Evolutionary conservation across 2,329 filamentous ascomycete genomes (phyloP).

Genomic region (Chaetomium globosum): DNA sequence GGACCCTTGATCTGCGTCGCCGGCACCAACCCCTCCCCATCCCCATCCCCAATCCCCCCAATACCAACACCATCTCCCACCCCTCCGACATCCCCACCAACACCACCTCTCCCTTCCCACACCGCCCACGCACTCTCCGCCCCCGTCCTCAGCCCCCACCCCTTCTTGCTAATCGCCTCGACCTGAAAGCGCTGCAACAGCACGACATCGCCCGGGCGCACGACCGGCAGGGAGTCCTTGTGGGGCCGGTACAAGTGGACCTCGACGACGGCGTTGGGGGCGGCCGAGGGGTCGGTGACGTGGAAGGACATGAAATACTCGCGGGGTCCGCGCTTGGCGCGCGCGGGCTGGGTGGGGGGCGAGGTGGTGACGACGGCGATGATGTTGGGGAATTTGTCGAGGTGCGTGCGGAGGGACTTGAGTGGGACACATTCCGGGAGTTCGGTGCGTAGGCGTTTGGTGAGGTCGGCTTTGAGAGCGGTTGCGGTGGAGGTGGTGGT

Average conservation of each 20-base stretch:
- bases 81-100: conserved; percentile 57
- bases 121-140: conserved; percentile 64
- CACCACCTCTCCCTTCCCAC: conserved; percentile 38
- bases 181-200: conserved; percentile 61
- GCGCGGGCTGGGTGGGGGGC: conserved; percentile 53
- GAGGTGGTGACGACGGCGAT: conserved; percentile 58
- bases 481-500: conserved; percentile 25
- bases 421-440: conserved; percentile 58
- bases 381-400: conserved; percentile 54
- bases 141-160: conserved; percentile 59
- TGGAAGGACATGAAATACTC: conserved; percentile 63
- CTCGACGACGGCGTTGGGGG: conserved; percentile 54
- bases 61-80: conserved; percentile 44
- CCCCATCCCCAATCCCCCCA: no score
- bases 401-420: conserved; percentile 53
- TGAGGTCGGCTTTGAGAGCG: conserved; percentile 51
- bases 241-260: conserved; percentile 63
- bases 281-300: conserved; percentile 59
- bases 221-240: conserved; percentile 57
- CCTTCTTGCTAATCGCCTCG: conserved; percentile 55
- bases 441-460: conserved; percentile 51
- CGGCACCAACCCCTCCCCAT: background rate
- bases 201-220: conserved; percentile 60
- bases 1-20: conserved; percentile 61
- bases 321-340: conserved; percentile 60